phyloP scores from a whole-genome alignment of 306 rosid genomes.

The Delonix regia region DNA sequence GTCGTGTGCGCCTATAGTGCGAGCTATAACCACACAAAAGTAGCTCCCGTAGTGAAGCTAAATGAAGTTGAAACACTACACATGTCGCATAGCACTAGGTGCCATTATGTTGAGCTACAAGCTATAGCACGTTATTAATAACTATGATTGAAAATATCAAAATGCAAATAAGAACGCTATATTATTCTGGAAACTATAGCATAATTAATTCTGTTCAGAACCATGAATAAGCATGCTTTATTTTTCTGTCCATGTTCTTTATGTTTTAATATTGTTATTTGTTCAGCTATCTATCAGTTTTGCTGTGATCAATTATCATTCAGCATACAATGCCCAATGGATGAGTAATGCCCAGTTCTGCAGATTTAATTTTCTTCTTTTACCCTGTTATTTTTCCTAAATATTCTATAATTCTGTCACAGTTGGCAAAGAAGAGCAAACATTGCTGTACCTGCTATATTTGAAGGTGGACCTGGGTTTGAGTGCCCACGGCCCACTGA shows the following conservation, averaged over 20 bases:
- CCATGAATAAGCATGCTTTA: neutral
- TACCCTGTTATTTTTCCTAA: constrained; percentile 27
- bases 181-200: constrained; percentile 30
- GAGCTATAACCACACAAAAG: too few relatives aligned
- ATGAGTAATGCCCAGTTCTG: constrained; percentile 31
- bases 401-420: constrained; percentile 35
- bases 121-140: too few relatives aligned
- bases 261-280: constrained; percentile 6
- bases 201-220: constrained; percentile 15
- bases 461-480: constrained; percentile 98
- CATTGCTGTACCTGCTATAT: constrained; percentile 74
- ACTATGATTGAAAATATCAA: neutral
- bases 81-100: too few relatives aligned
- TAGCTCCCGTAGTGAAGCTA: too few relatives aligned
- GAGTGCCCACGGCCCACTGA: constrained; percentile 80
- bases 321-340: constrained; percentile 3
- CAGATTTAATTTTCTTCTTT: neutral
- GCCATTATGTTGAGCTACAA: too few relatives aligned
- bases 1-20: too few relatives aligned
- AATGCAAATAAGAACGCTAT: neutral
- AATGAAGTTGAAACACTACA: too few relatives aligned
- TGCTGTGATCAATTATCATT: constrained; percentile 5
- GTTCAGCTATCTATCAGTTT: neutral
- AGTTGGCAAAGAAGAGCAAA: constrained; percentile 87
- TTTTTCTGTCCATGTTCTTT: constrained; percentile 9